These are phyloP conservation scores for Cryptococcus sp. DNA, from an alignment of 1,284 basidiomycete species.

Conservation along the genomic window DNA sequence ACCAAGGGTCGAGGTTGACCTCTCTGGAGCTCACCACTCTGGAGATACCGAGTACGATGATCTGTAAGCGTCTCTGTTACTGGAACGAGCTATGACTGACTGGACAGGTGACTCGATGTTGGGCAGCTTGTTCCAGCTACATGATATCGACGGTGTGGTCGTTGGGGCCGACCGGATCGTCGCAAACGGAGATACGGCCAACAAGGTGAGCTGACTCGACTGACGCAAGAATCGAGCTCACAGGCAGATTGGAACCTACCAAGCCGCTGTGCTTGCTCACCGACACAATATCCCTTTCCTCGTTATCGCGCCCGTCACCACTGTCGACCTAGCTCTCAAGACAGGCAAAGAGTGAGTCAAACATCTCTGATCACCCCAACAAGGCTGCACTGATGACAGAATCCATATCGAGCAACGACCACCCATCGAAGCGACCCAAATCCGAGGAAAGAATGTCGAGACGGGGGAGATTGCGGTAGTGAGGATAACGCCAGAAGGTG, in stretches of 20 bases:
- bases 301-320: conserved; percentile 82
- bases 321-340: conserved; percentile 71
- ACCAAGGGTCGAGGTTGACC: conserved; percentile 74
- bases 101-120: conserved; percentile 77
- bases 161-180: conserved; percentile 84
- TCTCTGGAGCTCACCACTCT: conserved; percentile 78
- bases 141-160: conserved; percentile 75
- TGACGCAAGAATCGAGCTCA: not conserved
- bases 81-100: not conserved
- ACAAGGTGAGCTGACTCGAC: conserved; percentile 59
- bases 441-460: conserved; percentile 57
- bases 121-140: conserved; percentile 80
- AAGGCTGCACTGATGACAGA: conserved; percentile 52
- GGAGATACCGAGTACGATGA: conserved; percentile 79
- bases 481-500: conserved; percentile 45
- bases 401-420: conserved; percentile 90
- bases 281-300: conserved; percentile 81
- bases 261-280: conserved; percentile 78
- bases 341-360: conserved; percentile 62
- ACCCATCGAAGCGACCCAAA: conserved; percentile 74
- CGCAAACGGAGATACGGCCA: conserved; percentile 85
- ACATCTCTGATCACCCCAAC: not conserved
- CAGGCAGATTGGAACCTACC: conserved; percentile 75
- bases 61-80: conserved; percentile 48
- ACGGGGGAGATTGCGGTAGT: conserved; percentile 42